Percentiles rank a stretch among this genome's conserved stretches.
These are phyloP conservation scores for Nakaseomyces kungkrabaensis DNA, from an alignment of 1,139 yeast species.

Conservation along the genomic window DNA sequence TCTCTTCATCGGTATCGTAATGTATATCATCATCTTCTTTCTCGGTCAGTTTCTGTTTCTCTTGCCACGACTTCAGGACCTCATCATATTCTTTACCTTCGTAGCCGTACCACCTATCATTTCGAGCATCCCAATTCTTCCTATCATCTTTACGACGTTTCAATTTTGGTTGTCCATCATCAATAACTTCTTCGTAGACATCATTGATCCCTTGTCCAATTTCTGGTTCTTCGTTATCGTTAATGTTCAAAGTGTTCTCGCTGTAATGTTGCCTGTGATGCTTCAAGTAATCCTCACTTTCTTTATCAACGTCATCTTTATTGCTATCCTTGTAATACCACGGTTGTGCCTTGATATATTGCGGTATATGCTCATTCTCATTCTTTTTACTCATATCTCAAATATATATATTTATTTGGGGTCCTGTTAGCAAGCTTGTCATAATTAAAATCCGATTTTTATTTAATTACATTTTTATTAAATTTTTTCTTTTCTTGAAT, in stretches of 20 bases:
- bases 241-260: constrained; percentile 19
- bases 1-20: constrained; percentile 26
- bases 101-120: constrained; percentile 30
- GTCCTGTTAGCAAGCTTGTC: not conserved
- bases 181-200: constrained; percentile 10
- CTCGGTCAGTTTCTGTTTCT: constrained; percentile 3
- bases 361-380: constrained; percentile 26
- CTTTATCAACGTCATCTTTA: not conserved
- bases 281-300: constrained; percentile 19
- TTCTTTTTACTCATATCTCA: constrained; percentile 1
- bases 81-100: constrained; percentile 23
- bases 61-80: constrained; percentile 15
- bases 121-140: constrained; percentile 24
- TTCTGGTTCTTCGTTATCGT: constrained; percentile 24
- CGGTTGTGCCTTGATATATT: constrained; percentile 26
- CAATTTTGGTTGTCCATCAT: not conserved
- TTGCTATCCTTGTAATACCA: constrained; percentile 20
- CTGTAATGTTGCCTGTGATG: constrained; percentile 24
- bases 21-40: not conserved
- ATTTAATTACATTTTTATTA: too few relatives aligned
- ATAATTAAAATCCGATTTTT: too few relatives aligned
- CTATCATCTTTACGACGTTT: constrained; percentile 7
- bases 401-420: not conserved
- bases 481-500: too few relatives aligned
- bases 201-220: constrained; percentile 24